phyloP scores from a whole-genome alignment of 1,284 basidiomycete genomes.

The Ganoderma lingzhi region DNA sequence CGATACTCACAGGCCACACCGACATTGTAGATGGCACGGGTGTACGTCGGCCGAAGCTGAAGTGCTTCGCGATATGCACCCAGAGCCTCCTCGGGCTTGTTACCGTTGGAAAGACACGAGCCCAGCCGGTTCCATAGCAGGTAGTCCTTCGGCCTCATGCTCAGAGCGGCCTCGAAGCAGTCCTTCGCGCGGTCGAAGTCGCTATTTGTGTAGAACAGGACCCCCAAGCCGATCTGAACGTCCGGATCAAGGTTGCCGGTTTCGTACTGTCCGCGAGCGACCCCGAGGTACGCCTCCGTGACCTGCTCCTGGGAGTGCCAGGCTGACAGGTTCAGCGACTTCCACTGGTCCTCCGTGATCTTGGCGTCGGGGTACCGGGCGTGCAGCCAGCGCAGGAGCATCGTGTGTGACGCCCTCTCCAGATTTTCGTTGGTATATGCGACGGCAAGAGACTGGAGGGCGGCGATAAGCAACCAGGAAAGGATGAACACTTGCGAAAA shows the following conservation, averaged over 20 bases:
- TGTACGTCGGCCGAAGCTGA: slow-evolving; percentile 95
- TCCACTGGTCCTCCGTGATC: slow-evolving; percentile 64
- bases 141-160: slow-evolving; percentile 89
- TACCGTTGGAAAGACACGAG: slow-evolving; percentile 95
- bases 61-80: slow-evolving; percentile 95
- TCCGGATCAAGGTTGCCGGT: slow-evolving; percentile 87
- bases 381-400: slow-evolving; percentile 88
- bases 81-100: slow-evolving; percentile 94
- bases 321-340: slow-evolving; percentile 68
- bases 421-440: slow-evolving; percentile 97
- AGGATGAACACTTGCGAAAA: slow-evolving; percentile 11
- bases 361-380: slow-evolving; percentile 78
- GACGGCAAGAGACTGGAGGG: slow-evolving; percentile 86
- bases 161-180: slow-evolving; percentile 90
- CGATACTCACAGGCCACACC: slow-evolving; percentile 88
- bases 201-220: slow-evolving; percentile 89
- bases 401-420: slow-evolving; percentile 89
- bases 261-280: slow-evolving; percentile 83
- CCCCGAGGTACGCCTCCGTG: slow-evolving; percentile 85
- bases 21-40: slow-evolving; percentile 97
- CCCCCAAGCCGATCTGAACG: slow-evolving; percentile 93
- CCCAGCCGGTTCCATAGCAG: slow-evolving; percentile 97
- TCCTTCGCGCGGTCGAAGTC: slow-evolving; percentile 87
- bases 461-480: not conserved
- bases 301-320: slow-evolving; percentile 90